Conservation (phyloP, 2,329 filamentous ascomycete genomes). For the Atkinsonella hypoxylon region DNA sequence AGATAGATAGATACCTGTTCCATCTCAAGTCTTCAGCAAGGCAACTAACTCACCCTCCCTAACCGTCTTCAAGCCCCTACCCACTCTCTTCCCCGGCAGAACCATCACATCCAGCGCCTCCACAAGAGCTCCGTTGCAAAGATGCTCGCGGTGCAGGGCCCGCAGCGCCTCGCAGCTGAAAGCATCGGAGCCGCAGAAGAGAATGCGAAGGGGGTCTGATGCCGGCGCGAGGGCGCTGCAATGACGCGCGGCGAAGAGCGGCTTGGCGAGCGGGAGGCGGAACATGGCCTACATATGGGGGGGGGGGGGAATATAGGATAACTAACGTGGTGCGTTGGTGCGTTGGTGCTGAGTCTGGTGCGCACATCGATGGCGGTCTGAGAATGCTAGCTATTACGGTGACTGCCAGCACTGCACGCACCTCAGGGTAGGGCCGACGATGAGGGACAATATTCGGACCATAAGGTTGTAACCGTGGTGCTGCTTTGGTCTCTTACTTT, state of each 20-base stretch:
- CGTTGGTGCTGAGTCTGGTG: too few relatives aligned
- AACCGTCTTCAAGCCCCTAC: constrained; percentile 59
- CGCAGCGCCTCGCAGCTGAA: constrained; percentile 73
- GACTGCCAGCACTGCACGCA: too few relatives aligned
- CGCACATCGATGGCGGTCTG: too few relatives aligned
- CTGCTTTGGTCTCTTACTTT: too few relatives aligned
- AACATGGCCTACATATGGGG: too few relatives aligned
- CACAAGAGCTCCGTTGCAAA: constrained; percentile 41
- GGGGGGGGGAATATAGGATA: too few relatives aligned
- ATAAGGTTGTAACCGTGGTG: too few relatives aligned
- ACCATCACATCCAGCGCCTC: constrained; percentile 78
- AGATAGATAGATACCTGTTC: background rate
- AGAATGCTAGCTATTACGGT: too few relatives aligned
- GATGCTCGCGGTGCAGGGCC: constrained; percentile 53
- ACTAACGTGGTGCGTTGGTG: too few relatives aligned
- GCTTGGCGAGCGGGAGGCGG: background rate
- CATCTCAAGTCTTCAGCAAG: too few relatives aligned
- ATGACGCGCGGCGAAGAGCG: background rate
- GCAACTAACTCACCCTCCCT: constrained; percentile 42
- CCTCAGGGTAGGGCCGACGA: too few relatives aligned
- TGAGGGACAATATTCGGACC: too few relatives aligned
- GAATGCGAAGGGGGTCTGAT: constrained; percentile 59
- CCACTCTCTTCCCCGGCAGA: constrained; percentile 63
- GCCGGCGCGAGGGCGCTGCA: background rate
- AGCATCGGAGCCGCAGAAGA: constrained; percentile 89